Percentiles rank a stretch among this genome's conserved stretches.
Conservation (phyloP, 805 yeast species). For the Lachancea fermentati region DNA sequence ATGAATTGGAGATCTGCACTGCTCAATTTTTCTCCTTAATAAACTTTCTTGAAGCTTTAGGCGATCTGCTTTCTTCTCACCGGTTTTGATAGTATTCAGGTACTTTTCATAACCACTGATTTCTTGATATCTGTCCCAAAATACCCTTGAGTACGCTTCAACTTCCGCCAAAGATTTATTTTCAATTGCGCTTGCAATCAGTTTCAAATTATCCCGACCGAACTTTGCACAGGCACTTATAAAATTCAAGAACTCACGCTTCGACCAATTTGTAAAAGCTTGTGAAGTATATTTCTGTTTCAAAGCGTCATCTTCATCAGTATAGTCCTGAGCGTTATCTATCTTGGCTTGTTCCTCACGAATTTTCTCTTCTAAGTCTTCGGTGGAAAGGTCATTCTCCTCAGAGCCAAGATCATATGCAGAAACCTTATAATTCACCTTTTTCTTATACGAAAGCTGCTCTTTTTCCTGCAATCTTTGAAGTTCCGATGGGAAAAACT, state of each 20-base stretch:
- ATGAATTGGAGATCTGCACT: slow-evolving; percentile 53
- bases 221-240: slow-evolving; percentile 63
- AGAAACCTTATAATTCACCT: slow-evolving; percentile 52
- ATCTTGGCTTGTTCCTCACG: slow-evolving; percentile 47
- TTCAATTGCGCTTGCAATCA: slow-evolving; percentile 51
- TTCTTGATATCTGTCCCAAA: slow-evolving; percentile 56
- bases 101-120: slow-evolving; percentile 71
- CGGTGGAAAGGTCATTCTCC: slow-evolving; percentile 11
- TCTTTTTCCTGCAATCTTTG: slow-evolving; percentile 54
- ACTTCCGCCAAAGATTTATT: slow-evolving; percentile 57
- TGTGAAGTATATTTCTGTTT: slow-evolving; percentile 49
- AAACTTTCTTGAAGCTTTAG: slow-evolving; percentile 50
- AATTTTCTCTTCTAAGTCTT: slow-evolving; percentile 16
- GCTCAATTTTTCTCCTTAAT: slow-evolving; percentile 47
- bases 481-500: slow-evolving; percentile 57
- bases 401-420: slow-evolving; percentile 46
- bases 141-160: slow-evolving; percentile 48
- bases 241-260: slow-evolving; percentile 68
- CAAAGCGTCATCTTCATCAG: slow-evolving; percentile 52
- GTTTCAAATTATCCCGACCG: slow-evolving; percentile 48
- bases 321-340: slow-evolving; percentile 50
- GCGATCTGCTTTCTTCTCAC: slow-evolving; percentile 61
- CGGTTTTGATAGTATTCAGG: slow-evolving; percentile 62
- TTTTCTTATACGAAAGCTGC: slow-evolving; percentile 56
- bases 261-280: slow-evolving; percentile 65